phyloP scores from a whole-genome alignment of 768 basidiomycete species.

The Plicaturopsis crispa region DNA sequence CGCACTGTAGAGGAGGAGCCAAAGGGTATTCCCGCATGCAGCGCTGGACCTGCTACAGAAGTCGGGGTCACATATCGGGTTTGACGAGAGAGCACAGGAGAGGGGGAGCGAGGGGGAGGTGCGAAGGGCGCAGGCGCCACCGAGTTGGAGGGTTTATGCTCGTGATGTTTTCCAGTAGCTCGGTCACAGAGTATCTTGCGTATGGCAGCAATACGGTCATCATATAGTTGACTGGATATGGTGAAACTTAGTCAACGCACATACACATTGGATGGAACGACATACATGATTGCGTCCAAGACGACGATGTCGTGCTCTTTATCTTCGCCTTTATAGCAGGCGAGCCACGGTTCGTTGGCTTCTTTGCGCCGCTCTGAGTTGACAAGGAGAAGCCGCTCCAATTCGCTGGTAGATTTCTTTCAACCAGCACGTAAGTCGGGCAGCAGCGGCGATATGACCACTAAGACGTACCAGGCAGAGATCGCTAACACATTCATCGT shows the following conservation, averaged over 20 bases:
- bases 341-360: slow-evolving; percentile 16
- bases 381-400: slow-evolving; percentile 15
- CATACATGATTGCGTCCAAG: slow-evolving; percentile 35
- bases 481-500: neutral
- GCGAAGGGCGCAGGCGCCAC: neutral
- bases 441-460: too few species aligned
- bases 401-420: slow-evolving; percentile 21
- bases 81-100: neutral
- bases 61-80: too few species aligned
- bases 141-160: too few species aligned
- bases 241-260: too few species aligned
- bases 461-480: slow-evolving; percentile 12
- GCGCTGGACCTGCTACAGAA: too few species aligned
- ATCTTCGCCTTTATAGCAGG: slow-evolving; percentile 14
- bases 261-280: neutral
- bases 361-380: slow-evolving; percentile 12
- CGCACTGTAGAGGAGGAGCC: too few species aligned
- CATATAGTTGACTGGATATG: too few species aligned
- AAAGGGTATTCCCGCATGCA: too few species aligned
- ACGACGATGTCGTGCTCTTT: slow-evolving; percentile 26
- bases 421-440: slow-evolving; percentile 13
- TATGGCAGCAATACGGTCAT: too few species aligned
- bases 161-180: too few species aligned
- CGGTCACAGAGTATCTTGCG: too few species aligned
- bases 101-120: neutral